phyloP scores from a whole-genome alignment of 1,139 yeast genomes.

The Kodamaea alishanica region DNA sequence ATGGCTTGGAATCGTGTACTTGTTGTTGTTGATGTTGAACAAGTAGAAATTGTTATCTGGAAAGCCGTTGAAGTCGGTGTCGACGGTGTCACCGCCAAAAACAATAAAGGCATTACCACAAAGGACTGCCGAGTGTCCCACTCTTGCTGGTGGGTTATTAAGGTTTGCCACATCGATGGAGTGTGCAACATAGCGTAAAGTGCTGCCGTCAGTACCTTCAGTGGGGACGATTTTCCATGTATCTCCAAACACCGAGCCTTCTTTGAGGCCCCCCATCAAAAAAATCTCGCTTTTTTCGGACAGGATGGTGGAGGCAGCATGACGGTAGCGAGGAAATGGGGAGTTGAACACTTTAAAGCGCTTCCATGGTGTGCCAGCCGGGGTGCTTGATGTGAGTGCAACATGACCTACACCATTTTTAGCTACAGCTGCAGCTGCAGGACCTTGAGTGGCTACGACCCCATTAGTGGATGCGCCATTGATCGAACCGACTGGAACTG shows the following conservation, averaged over 20 bases:
- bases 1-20: conserved; percentile 88
- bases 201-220: conserved; percentile 20
- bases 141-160: conserved; percentile 87
- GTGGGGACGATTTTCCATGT: conserved; percentile 74
- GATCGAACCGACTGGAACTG: too few relatives aligned
- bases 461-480: too few relatives aligned
- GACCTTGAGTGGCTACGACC: too few relatives aligned
- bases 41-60: conserved; percentile 87
- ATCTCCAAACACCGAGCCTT: conserved; percentile 90
- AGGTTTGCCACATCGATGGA: conserved; percentile 54
- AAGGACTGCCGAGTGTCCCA: conserved; percentile 89
- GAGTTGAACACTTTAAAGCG: conserved; percentile 66
- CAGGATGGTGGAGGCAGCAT: conserved; percentile 72
- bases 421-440: conserved; percentile 6
- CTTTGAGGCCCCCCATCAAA: conserved; percentile 93
- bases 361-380: conserved; percentile 64
- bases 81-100: conserved; percentile 95
- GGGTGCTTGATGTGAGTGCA: conserved; percentile 1
- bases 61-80: conserved; percentile 72
- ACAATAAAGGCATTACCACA: conserved; percentile 94
- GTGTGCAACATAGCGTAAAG: conserved; percentile 48
- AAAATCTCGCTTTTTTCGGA: conserved; percentile 82
- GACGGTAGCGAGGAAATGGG: conserved; percentile 94
- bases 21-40: conserved; percentile 82
- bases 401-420: conserved; percentile 6